Evolutionary conservation across 2,329 filamentous ascomycete genomes (phyloP).

Genomic region (Aspergillus carbonarius): DNA sequence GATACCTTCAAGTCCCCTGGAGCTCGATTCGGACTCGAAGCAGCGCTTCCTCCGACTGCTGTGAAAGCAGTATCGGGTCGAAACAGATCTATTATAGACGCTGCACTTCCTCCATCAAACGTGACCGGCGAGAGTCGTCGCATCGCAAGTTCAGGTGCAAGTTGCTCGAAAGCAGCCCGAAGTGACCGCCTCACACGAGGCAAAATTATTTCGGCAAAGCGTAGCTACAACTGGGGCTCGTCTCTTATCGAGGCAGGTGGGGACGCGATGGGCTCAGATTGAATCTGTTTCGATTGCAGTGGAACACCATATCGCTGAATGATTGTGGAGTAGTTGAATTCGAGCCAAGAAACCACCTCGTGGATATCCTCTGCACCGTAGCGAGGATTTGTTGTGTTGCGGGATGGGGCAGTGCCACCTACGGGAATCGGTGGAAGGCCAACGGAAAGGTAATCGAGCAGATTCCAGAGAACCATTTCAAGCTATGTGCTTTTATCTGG

Average conservation of each 20-base stretch:
- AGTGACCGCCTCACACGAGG: constrained; percentile 11
- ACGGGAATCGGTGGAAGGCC: constrained; percentile 13
- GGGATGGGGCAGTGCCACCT: not conserved
- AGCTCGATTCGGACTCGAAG: not conserved
- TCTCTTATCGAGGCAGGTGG: constrained; percentile 12
- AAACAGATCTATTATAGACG: constrained; percentile 12
- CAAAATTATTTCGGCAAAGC: constrained; percentile 8
- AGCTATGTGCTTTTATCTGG: no score
- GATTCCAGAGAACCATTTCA: no score
- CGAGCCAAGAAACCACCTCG: constrained; percentile 11
- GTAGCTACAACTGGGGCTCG: constrained; percentile 12
- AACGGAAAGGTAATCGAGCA: constrained; percentile 9
- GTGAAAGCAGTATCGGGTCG: constrained; percentile 16
- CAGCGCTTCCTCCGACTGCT: not conserved
- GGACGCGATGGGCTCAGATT: constrained; percentile 11
- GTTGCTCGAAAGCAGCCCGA: constrained; percentile 11
- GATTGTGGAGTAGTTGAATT: constrained; percentile 16
- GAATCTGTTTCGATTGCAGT: constrained; percentile 12
- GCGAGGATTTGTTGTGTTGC: constrained; percentile 11
- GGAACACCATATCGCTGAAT: constrained; percentile 12
- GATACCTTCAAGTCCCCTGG: constrained; percentile 18
- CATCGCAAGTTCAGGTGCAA: constrained; percentile 2
- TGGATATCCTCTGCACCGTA: constrained; percentile 13
- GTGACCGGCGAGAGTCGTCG: constrained; percentile 5
- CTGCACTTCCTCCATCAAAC: constrained; percentile 5